Conservation (phyloP, 2,329 filamentous ascomycete genomes). For the Exophiala aquamarina region DNA sequence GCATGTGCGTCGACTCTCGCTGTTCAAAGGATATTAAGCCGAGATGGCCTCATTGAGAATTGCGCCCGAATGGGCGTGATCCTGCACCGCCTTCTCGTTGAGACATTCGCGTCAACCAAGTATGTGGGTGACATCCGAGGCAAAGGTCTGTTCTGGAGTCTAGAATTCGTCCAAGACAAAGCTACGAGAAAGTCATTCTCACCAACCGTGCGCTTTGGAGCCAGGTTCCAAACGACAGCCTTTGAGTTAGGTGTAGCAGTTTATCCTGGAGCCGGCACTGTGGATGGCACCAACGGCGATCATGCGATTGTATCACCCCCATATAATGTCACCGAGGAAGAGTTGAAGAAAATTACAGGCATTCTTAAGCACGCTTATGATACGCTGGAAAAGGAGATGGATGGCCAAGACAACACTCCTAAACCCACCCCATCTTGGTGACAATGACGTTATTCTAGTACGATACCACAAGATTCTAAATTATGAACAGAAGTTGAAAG, state of each 20-base stretch:
- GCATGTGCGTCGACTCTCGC: conserved; percentile 54
- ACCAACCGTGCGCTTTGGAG: conserved; percentile 39
- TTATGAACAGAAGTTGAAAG: no score
- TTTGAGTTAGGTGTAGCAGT: conserved; percentile 54
- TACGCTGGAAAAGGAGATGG: no score
- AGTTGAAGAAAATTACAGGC: conserved; percentile 4
- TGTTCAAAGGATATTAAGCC: conserved; percentile 51
- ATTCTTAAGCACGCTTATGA: no score
- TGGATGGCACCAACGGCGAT: conserved; percentile 62
- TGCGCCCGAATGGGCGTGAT: conserved; percentile 31
- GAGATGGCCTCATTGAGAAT: conserved; percentile 50
- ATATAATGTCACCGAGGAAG: conserved; percentile 54
- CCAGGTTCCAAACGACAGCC: conserved; percentile 13
- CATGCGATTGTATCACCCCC: conserved; percentile 70
- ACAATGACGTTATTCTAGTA: no score
- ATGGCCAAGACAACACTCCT: no score
- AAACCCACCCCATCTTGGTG: no score
- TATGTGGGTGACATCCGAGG: conserved; percentile 60
- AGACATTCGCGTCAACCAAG: conserved; percentile 45
- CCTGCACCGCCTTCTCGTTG: conserved; percentile 40
- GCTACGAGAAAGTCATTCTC: conserved; percentile 55
- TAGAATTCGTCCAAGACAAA: conserved; percentile 58
- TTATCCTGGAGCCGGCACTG: conserved; percentile 65
- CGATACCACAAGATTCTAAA: no score
- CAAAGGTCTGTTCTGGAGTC: conserved; percentile 57